A percentile compares a stretch with the other conserved stretches of the same genome.
Conservation (phyloP, 148 eudicot species). For the Vaccinium corymbosum region DNA sequence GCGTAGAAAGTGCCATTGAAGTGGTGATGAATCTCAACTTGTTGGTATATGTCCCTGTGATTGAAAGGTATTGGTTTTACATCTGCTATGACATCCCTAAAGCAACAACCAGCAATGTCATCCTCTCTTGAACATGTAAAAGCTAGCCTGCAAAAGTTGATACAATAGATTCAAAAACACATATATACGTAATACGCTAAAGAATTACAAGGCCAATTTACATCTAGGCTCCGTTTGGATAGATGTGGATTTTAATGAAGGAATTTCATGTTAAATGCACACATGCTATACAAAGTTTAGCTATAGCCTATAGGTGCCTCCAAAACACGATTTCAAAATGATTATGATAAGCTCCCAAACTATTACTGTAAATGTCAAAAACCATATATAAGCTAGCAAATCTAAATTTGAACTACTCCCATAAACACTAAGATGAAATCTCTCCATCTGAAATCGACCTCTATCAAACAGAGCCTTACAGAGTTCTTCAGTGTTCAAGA, state of each 20-base stretch:
- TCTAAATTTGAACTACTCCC: neutral
- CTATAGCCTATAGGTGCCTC: neutral
- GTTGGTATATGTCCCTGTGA: slow-evolving; percentile 72
- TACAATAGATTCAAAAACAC: neutral
- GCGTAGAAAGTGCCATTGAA: slow-evolving; percentile 68
- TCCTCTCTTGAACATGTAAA: slow-evolving; percentile 55
- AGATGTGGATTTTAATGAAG: neutral
- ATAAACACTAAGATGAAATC: neutral
- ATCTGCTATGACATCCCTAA: slow-evolving; percentile 30
- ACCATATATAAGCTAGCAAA: neutral
- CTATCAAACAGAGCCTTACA: neutral
- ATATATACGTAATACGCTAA: too few species aligned
- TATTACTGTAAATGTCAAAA: neutral
- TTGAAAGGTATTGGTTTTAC: slow-evolving; percentile 52
- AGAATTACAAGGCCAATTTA: neutral
- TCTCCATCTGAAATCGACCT: neutral
- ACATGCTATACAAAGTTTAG: neutral
- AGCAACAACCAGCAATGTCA: slow-evolving; percentile 58
- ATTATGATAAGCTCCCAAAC: neutral
- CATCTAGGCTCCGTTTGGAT: neutral
- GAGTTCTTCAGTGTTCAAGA: neutral
- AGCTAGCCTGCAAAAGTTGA: slow-evolving; percentile 45
- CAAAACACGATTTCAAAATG: neutral
- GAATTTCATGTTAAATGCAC: neutral
- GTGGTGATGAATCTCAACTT: slow-evolving; percentile 58